Evolutionary conservation across 805 yeast species (phyloP).

Genomic region (Candida bentonensis): DNA sequence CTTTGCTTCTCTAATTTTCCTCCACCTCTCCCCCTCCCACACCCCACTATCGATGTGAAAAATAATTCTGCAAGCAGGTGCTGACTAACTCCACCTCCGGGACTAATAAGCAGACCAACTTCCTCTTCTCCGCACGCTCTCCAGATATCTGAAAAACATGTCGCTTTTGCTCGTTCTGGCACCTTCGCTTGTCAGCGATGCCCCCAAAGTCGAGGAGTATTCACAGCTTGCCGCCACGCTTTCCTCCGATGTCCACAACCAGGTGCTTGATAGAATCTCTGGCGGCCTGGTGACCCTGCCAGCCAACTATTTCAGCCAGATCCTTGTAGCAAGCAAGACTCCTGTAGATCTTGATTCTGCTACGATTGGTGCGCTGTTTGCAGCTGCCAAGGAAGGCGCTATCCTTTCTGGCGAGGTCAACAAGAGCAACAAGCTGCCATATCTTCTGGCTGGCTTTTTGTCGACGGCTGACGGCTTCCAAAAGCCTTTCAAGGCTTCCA

Average conservation of each 20-base stretch:
- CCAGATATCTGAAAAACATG: no score
- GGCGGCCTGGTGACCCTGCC: slow-evolving; percentile 20
- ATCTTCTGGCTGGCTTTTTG: not conserved
- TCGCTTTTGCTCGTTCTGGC: not conserved
- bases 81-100: no score
- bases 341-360: not conserved
- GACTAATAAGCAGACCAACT: no score
- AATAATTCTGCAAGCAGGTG: no score
- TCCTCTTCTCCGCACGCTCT: no score
- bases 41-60: no score
- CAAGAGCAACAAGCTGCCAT: not conserved
- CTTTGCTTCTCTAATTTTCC: no score
- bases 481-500: not conserved
- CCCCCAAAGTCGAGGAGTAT: not conserved
- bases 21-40: no score
- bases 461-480: not conserved
- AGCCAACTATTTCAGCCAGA: slow-evolving; percentile 12
- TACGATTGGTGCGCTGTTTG: not conserved
- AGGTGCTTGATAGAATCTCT: slow-evolving; percentile 25
- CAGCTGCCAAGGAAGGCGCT: not conserved
- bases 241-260: slow-evolving; percentile 14
- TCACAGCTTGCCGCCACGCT: not conserved
- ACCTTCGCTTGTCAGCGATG: not conserved
- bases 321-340: slow-evolving; percentile 2
- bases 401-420: not conserved